phyloP scores from a whole-genome alignment of 345 rosid genomes.

The Rhodamnia argentea region DNA sequence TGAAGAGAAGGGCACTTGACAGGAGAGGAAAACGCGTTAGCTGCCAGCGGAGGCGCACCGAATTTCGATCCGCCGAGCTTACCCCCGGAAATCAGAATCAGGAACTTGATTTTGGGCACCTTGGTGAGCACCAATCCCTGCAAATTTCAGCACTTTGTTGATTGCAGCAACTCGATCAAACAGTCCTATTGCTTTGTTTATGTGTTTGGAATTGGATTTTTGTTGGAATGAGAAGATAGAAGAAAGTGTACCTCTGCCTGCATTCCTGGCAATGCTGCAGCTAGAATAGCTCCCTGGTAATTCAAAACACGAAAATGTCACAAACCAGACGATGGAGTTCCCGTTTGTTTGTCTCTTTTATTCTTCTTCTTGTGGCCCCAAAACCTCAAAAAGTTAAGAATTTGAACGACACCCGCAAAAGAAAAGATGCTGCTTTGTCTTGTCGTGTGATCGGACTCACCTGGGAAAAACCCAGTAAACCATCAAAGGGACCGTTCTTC shows the following conservation, averaged over 20 bases:
- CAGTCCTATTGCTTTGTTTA: neutral
- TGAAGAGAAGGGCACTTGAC: conserved; percentile 49
- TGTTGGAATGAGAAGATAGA: neutral
- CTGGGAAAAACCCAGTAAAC: conserved; percentile 45
- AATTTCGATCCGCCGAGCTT: conserved; percentile 23
- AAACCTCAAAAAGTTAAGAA: neutral
- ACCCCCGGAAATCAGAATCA: conserved; percentile 38
- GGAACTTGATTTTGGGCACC: conserved; percentile 38
- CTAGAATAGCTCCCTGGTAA: conserved; percentile 26
- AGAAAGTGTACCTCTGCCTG: conserved; percentile 20
- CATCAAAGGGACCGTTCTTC: conserved; percentile 38
- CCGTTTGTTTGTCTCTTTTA: neutral
- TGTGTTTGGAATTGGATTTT: too few species aligned
- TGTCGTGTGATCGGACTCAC: conserved; percentile 4
- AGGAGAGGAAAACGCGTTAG: conserved; percentile 40
- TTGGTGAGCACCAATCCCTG: conserved; percentile 23
- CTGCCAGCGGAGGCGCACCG: conserved; percentile 41
- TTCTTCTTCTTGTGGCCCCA: neutral
- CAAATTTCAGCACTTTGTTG: neutral
- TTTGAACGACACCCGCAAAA: neutral
- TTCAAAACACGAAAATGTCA: neutral
- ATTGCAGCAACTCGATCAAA: neutral
- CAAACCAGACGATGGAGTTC: neutral
- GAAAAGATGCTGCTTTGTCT: neutral
- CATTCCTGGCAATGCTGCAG: conserved; percentile 42